Evolutionary conservation across 2,329 filamentous ascomycete species (phyloP).

Genomic region (Mycosphaerelloides madeirae): DNA sequence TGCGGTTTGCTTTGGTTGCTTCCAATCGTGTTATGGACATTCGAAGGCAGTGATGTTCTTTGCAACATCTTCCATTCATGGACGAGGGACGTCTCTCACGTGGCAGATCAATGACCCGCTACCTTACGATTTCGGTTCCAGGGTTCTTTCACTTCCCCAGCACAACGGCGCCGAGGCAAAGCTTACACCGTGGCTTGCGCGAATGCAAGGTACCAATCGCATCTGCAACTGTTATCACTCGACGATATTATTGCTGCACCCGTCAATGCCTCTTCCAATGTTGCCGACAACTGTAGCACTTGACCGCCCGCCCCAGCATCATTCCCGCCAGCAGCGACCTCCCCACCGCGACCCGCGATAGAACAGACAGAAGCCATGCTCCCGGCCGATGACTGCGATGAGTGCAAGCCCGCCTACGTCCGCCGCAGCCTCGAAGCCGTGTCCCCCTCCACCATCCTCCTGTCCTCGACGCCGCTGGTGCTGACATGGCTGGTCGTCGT

Average conservation of each 20-base stretch:
- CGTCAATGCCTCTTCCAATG: constrained; percentile 3
- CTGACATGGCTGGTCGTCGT: constrained; percentile 63
- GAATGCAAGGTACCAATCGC: no score
- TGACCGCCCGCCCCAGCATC: not conserved
- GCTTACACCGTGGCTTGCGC: not conserved
- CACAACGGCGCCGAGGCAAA: not conserved
- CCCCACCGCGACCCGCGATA: not conserved
- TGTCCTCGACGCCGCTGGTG: constrained; percentile 65
- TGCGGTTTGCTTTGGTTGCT: no score
- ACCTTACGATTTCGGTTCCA: no score
- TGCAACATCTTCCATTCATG: no score
- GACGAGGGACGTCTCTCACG: no score
- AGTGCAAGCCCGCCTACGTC: constrained; percentile 53
- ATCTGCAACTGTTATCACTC: no score
- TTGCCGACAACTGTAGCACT: not conserved
- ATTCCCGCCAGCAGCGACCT: not conserved
- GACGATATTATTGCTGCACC: not conserved
- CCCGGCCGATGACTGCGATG: constrained; percentile 48
- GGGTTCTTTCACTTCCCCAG: no score
- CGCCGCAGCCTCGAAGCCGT: constrained; percentile 40
- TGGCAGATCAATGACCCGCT: no score
- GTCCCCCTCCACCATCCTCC: constrained; percentile 48
- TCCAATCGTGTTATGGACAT: no score
- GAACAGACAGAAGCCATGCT: constrained; percentile 31
- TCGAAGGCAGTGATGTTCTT: no score